These are phyloP conservation scores for Coix lacrymajobi DNA, from an alignment of 176 grass and related monocot species.

Conservation along the genomic window DNA sequence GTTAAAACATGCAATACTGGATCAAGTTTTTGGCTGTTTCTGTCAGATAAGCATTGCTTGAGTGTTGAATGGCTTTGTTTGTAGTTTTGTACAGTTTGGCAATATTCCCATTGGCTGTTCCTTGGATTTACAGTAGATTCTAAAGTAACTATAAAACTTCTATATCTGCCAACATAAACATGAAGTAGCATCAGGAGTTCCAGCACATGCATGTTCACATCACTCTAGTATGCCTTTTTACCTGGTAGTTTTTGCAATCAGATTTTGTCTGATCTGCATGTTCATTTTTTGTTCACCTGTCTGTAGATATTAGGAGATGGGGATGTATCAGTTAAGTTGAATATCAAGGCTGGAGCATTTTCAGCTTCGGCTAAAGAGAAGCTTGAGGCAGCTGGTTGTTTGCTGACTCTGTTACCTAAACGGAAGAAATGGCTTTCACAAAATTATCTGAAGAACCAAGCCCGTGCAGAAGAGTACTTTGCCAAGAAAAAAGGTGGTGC, in stretches of 20 bases:
- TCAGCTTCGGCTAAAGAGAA: slow-evolving; percentile 81
- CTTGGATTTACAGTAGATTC: neutral
- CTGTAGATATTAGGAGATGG: slow-evolving; percentile 86
- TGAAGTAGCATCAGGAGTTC: too few species aligned
- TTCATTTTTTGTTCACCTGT: slow-evolving; percentile 12
- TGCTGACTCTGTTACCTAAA: slow-evolving; percentile 64
- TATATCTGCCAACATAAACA: neutral
- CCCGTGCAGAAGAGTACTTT: slow-evolving; percentile 89
- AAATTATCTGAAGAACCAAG: slow-evolving; percentile 77
- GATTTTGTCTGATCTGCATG: slow-evolving; percentile 1
- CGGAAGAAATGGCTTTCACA: slow-evolving; percentile 94
- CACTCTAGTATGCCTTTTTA: neutral
- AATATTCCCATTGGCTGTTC: neutral
- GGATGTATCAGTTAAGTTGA: slow-evolving; percentile 80
- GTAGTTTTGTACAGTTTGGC: neutral
- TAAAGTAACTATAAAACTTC: neutral
- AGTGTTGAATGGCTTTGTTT: neutral
- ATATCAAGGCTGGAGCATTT: slow-evolving; percentile 82
- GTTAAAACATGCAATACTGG: neutral
- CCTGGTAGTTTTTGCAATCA: neutral
- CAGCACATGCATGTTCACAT: neutral
- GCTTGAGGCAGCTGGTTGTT: slow-evolving; percentile 81
- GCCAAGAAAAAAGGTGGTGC: slow-evolving; percentile 51
- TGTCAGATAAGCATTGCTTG: neutral
- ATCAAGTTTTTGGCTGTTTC: neutral